Base-by-base conservation (phyloP, 1,284 basidiomycete species). In the Leccinum subrobustum region DNA sequence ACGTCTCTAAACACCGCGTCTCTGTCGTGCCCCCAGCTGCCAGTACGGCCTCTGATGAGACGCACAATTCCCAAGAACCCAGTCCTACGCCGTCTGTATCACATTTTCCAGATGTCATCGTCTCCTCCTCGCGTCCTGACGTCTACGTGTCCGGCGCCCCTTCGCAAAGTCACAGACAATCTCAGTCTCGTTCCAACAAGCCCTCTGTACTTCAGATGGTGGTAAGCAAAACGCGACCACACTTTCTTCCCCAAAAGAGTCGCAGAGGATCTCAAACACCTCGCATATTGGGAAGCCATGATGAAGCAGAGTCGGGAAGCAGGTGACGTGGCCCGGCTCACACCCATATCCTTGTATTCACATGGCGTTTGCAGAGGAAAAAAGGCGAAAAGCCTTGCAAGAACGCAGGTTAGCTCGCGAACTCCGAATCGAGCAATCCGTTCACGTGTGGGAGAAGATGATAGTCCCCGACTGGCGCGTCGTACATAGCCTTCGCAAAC, bases 211-310 rank as follows among this genome's bases (percentile, higher is more conserved):
- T 92, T 20, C 89, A 93, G 69, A 89, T 87, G 73, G 87, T 91
- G 48, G 76, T 89, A 60, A 92, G 88, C 74, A 88, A 84, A 72
- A 93, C 91, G 1, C 81, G 95, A 25, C 94, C 93, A 18, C 78
- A 83, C 5, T 91, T 89, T 72, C 79, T 97, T 8, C 95, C 95
- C 18, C 95, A 95, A 8, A 97, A 97, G 73, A 78, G 79, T 58
- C 86, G 84, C 60, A 55, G 95, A 97, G 74, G 95, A 97, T 72
- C 77, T 83, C 60, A 91, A 87, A 65, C 95, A 98, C 76, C 79
- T 94, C 70, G 86, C 89, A 29, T 91, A 92, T 70, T 98, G 95
- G 93, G 87, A 94, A 70, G 76, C 82, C 48, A 96, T 98, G 93
- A 98, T 98, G 95, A 86, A 85, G 69, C 83, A 78, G 55, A 92